Conservation (phyloP, 495 filamentous ascomycete species). For the Cladorrhinum samala region DNA sequence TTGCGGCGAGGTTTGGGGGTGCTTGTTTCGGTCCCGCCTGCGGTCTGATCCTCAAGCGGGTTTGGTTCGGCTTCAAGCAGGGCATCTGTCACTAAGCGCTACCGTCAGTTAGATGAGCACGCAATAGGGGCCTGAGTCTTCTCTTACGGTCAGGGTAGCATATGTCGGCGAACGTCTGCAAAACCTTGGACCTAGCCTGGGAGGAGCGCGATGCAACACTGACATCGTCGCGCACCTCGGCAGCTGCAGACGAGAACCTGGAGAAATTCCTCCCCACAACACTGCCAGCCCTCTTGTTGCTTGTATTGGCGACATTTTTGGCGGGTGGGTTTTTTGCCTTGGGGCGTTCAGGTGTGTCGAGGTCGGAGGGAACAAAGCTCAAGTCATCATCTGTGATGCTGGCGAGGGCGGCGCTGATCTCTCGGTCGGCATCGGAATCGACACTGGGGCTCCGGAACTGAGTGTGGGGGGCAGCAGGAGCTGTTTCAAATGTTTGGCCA, state of each 20-base stretch:
- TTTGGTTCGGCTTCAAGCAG: constrained; percentile 15
- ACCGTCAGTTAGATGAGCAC: constrained; percentile 26
- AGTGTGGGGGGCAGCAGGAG: background rate
- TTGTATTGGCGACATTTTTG: background rate
- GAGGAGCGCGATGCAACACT: constrained; percentile 13
- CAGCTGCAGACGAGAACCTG: constrained; percentile 12
- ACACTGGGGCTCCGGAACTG: background rate
- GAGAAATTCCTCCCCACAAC: background rate
- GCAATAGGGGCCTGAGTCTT: background rate
- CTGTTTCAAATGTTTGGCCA: no score
- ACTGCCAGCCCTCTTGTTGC: background rate
- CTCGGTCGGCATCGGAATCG: constrained; percentile 5
- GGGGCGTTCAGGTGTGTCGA: constrained; percentile 4
- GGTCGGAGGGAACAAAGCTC: constrained; percentile 20
- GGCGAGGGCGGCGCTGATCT: constrained; percentile 10
- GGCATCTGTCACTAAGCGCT: constrained; percentile 61
- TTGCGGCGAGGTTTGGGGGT: background rate
- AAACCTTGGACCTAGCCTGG: constrained; percentile 2
- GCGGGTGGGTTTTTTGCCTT: background rate
- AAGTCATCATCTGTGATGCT: constrained; percentile 17
- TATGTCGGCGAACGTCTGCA: constrained; percentile 15
- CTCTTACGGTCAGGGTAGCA: constrained; percentile 46
- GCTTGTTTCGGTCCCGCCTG: background rate
- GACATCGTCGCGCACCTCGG: background rate
- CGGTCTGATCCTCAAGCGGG: constrained; percentile 1